Evolutionary conservation across 495 filamentous ascomycete genomes (phyloP), one percentile per base, ranked within the genome.

Genomic region (Achaetomiella virescens): DNA sequence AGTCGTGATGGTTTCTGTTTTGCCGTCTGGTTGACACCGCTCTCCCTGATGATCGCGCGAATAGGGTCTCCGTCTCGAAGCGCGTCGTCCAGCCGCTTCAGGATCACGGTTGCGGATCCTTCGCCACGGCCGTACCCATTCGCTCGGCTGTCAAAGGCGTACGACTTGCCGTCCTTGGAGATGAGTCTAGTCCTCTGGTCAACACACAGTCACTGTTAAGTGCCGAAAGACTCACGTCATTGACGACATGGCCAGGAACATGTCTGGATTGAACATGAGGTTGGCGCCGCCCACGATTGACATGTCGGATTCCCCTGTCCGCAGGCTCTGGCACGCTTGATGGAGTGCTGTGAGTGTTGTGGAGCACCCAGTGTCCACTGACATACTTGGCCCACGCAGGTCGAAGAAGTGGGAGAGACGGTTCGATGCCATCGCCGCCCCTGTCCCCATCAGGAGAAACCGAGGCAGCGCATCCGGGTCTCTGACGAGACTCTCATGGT

Each of bases 121-220:
- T 79, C 81, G 27, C 84, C 77, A 20, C 87, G 80, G 1, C 43
- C 87, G 63, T 85, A 90, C 0, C 87, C 87, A 61, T 86, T 74
- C 0, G 84, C 87, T 0, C 60, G 53, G 0, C 70, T 69, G 52
- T 86, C 82, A 41, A 74, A 76, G 2, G 72, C 71, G 44, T 71
- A 66, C 0, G 61, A 68, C 21, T 63, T 63, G 17, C 72, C 67
- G 31, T 65, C 60, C 17, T 67, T 66, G 25, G 71, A 62, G 9
- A 74, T 62, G 20, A 69, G 49, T 18, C 59, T 55, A 31, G 24
- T 22, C 10, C 24, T n/a, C 5, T 36, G 14, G 47, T 48, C 22
- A 52, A 27, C 21, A 29, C 1, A 25, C 1, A 1, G 17, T 2
- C n/a, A 14, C 24, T 46, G 37, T 8, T 17, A n/a, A 10, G 12